phyloP scores from a whole-genome alignment of 371 early-diverging fungal genomes.

The Basidiobolus heterosporus region DNA sequence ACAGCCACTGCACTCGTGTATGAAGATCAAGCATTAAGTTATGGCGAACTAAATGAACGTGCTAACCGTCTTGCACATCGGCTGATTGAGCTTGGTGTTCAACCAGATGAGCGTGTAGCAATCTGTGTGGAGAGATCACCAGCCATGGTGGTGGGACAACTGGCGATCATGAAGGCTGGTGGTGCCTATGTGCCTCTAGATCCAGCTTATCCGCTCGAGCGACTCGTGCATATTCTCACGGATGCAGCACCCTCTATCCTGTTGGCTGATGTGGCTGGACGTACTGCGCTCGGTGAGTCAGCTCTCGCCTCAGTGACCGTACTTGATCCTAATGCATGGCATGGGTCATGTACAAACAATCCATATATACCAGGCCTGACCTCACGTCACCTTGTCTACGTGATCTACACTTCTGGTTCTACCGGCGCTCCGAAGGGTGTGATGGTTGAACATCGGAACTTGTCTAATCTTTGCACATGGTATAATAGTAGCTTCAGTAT shows the following conservation, averaged over 20 bases:
- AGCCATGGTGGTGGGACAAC: background rate
- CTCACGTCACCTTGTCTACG: background rate
- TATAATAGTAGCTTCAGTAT: background rate
- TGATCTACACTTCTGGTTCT: background rate
- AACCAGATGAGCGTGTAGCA: background rate
- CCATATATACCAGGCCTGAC: background rate
- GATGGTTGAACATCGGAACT: background rate
- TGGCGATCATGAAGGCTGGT: background rate
- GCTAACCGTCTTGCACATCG: slow-evolving; percentile 3
- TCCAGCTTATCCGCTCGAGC: slow-evolving; percentile 3
- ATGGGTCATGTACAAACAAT: background rate
- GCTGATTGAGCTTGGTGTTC: slow-evolving; percentile 1
- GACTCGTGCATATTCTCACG: background rate
- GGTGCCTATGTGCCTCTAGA: background rate
- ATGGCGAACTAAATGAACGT: slow-evolving; percentile 1
- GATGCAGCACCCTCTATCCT: too few relatives aligned
- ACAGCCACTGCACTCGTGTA: background rate
- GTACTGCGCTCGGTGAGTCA: too few relatives aligned
- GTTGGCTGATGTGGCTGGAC: too few relatives aligned
- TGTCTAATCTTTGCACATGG: background rate
- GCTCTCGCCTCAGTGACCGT: too few relatives aligned
- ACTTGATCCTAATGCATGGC: background rate
- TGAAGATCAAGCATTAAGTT: slow-evolving; percentile 1
- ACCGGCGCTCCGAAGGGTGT: slow-evolving; percentile 1
- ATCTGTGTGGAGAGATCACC: background rate